Evolutionary conservation across 2,329 filamentous ascomycete genomes (phyloP), one percentile per base, ranked within the genome.

Genomic region (Corynespora cassiicola): DNA sequence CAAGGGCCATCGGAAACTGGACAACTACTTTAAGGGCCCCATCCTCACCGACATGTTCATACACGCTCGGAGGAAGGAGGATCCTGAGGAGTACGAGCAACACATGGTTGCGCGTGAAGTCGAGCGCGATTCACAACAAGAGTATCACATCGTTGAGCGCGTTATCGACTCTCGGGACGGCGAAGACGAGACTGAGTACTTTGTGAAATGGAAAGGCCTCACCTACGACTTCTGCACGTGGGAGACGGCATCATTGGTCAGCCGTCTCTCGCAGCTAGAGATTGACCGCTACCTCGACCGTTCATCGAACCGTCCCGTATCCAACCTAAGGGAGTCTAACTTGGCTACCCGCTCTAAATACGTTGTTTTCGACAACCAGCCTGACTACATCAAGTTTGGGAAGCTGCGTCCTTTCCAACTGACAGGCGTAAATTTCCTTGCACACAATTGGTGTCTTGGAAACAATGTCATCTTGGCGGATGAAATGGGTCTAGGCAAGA

Each of bases 401-500:
- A 82, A 94, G 66, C 80, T 99, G 35, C 86, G 94, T 53, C 86
- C 91, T 50, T 99, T 99, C 65, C 95, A 99, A 70, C 80, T 97
- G 56, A 89, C 87, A 51, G 94, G 95, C 19, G 76, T 99, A 45
- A 97, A 97, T 73, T 99, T 96, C 69, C 76, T 99, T 47, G 89
- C 89, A 29, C 90, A 95, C 70, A 96, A 97, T 70, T 99, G 95
- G 95, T 89, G 88, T 36, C 86, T 87, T 59, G 85, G 84, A 38
- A 94, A 94, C 68, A 99, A 97, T 57, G 94, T 97, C 61, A 96
- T 99, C 56, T 80, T 99, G 36, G 94, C 94, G 31, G 94, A 99
- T 65, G 94, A 99, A 71, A 99, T 99, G 94, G 94, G 94, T 57
- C 79, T 99, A 10, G 94, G 94, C 18, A 99, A 99, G 74, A 99